Conservation (phyloP, 495 filamentous ascomycete species). For the Bryoglossum gracile region DNA sequence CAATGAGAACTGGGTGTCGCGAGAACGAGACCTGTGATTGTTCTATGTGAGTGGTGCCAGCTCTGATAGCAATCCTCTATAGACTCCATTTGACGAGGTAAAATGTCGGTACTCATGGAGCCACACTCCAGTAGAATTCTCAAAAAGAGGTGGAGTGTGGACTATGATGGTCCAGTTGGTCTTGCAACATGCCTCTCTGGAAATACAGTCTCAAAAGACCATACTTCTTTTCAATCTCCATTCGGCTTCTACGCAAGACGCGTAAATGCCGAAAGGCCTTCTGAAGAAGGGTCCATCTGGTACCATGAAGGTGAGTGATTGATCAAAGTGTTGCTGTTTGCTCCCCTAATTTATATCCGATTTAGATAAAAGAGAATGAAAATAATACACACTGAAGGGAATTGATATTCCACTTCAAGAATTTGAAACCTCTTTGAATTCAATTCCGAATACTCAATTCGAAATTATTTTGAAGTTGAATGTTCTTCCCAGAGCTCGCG, state of each 20-base stretch:
- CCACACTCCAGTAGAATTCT: conserved; percentile 39
- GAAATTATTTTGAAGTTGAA: too few species aligned
- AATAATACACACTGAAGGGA: too few species aligned
- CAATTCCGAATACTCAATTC: too few species aligned
- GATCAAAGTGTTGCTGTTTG: conserved; percentile 34
- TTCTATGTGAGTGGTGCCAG: background rate
- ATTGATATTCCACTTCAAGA: background rate
- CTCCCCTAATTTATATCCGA: too few species aligned
- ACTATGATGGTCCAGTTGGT: conserved; percentile 48
- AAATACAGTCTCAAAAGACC: conserved; percentile 21
- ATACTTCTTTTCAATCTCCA: conserved; percentile 38
- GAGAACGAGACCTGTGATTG: too few species aligned
- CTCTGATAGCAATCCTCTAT: background rate
- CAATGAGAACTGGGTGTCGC: too few species aligned
- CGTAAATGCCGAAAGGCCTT: conserved; percentile 38
- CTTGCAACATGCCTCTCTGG: conserved; percentile 34
- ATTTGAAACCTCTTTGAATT: too few species aligned
- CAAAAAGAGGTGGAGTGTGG: conserved; percentile 36
- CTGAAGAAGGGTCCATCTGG: conserved; percentile 34
- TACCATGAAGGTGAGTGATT: conserved; percentile 33
- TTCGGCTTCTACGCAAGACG: conserved; percentile 41
- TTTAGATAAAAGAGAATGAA: too few species aligned
- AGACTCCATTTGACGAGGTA: too few species aligned
- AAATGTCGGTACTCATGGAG: conserved; percentile 50
- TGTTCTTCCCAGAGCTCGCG: too few species aligned